Percentiles rank a stretch among this genome's conserved stretches.
These are phyloP conservation scores for Cladosporium oxysporum DNA, from an alignment of 2,329 filamentous ascomycete genomes.

Conservation along the genomic window DNA sequence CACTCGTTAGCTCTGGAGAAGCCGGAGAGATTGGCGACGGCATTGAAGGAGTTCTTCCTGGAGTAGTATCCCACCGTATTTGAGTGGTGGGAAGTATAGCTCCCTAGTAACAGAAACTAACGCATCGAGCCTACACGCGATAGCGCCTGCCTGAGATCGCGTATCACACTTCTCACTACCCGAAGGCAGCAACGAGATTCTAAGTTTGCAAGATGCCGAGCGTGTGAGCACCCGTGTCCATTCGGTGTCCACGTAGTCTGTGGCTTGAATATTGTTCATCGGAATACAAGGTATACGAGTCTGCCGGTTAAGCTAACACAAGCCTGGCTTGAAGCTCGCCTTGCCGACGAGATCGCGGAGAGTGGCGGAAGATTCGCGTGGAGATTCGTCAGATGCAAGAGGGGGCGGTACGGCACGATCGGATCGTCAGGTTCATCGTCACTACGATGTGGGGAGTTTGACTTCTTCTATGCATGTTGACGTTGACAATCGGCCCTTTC, in stretches of 20 bases:
- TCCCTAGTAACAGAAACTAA: no score
- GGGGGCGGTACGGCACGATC: background rate
- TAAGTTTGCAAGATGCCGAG: background rate
- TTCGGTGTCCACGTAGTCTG: background rate
- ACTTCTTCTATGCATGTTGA: background rate
- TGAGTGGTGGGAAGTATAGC: no score
- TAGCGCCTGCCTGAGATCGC: no score
- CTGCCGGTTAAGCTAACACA: background rate
- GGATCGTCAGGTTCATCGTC: background rate
- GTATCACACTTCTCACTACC: no score
- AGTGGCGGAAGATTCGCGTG: background rate
- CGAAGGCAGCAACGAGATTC: no score
- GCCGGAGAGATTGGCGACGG: conserved; percentile 33
- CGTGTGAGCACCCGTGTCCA: background rate
- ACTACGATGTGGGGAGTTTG: background rate
- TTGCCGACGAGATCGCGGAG: background rate
- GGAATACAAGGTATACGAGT: background rate
- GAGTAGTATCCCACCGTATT: background rate
- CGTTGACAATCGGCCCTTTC: conserved; percentile 9
- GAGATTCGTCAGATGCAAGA: conserved; percentile 1
- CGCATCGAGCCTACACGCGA: no score
- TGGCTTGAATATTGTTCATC: no score
- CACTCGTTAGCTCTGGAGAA: conserved; percentile 40
- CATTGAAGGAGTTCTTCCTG: conserved; percentile 33
- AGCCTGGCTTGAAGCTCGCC: conserved; percentile 1